Percentiles rank a stretch among this genome's conserved stretches.
phyloP scores from a whole-genome alignment of 2,329 filamentous ascomycete species.

The Nannizziopsis barbatae region DNA sequence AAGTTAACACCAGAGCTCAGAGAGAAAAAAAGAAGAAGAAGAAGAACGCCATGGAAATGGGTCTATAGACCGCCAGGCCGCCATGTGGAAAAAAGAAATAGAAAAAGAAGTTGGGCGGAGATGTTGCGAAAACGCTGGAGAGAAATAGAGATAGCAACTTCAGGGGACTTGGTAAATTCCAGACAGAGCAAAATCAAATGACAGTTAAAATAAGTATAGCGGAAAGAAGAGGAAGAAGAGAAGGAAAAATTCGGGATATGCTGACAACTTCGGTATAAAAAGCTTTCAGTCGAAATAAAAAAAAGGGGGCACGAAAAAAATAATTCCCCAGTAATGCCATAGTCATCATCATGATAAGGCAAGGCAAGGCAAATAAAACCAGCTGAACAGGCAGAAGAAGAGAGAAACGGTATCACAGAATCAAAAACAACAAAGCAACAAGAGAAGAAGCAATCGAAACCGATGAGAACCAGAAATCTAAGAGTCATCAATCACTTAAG shows the following conservation, averaged over 20 bases:
- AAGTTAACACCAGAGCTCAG: too few relatives aligned
- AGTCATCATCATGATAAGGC: neutral
- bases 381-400: neutral
- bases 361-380: neutral
- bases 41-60: neutral
- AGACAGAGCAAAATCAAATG: neutral
- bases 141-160: neutral
- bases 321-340: neutral
- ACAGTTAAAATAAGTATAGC: neutral
- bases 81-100: neutral
- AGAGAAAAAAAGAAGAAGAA: neutral
- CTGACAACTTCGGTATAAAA: too few relatives aligned
- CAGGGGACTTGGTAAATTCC: too few relatives aligned
- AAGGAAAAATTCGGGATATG: neutral
- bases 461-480: slow-evolving; percentile 6
- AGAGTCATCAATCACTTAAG: neutral
- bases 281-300: neutral
- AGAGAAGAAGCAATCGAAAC: neutral
- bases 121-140: neutral
- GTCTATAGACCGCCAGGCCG: neutral
- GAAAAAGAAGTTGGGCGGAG: neutral
- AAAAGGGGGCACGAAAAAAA: neutral
- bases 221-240: neutral
- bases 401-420: neutral
- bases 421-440: neutral